Evolutionary conservation across 1,139 yeast species (phyloP).

Genomic region (Diutina sp.): DNA sequence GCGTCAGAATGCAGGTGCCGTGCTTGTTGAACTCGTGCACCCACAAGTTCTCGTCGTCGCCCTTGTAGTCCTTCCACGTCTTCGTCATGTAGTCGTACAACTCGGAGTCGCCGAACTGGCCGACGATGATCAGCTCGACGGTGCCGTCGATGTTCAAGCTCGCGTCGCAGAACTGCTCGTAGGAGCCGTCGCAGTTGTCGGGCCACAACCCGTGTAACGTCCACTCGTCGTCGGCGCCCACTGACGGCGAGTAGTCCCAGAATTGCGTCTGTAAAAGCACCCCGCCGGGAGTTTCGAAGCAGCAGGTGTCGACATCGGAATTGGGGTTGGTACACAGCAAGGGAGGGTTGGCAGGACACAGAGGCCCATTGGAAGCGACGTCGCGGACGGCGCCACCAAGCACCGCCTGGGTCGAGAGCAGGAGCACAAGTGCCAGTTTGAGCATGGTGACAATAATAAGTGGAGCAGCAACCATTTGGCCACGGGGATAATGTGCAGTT

Average conservation of each 20-base stretch:
- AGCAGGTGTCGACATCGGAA: conserved; percentile 37
- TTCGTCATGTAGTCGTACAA: conserved; percentile 45
- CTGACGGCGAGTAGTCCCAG: conserved; percentile 83
- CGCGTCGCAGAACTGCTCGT: conserved; percentile 36
- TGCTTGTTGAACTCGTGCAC: conserved; percentile 83
- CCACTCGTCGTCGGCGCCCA: conserved; percentile 4
- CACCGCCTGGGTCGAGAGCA: background rate
- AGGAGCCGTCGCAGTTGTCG: conserved; percentile 42
- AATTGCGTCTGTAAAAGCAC: conserved; percentile 77
- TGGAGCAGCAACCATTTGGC: background rate
- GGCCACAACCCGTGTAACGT: conserved; percentile 3
- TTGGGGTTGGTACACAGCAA: background rate
- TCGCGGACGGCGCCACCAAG: background rate
- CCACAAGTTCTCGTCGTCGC: conserved; percentile 71
- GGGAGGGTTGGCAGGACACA: background rate
- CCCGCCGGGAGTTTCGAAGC: conserved; percentile 86
- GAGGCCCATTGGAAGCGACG: background rate
- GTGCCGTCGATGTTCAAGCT: conserved; percentile 5
- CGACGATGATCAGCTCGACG: conserved; percentile 31
- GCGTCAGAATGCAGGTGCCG: conserved; percentile 63
- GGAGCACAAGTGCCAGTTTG: background rate
- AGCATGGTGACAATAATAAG: background rate
- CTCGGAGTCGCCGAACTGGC: conserved; percentile 32
- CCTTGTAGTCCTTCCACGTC: conserved; percentile 71
- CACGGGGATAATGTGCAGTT: background rate